Base-by-base conservation (phyloP, 305 asterid species). In the Fraxinus baroniana region DNA sequence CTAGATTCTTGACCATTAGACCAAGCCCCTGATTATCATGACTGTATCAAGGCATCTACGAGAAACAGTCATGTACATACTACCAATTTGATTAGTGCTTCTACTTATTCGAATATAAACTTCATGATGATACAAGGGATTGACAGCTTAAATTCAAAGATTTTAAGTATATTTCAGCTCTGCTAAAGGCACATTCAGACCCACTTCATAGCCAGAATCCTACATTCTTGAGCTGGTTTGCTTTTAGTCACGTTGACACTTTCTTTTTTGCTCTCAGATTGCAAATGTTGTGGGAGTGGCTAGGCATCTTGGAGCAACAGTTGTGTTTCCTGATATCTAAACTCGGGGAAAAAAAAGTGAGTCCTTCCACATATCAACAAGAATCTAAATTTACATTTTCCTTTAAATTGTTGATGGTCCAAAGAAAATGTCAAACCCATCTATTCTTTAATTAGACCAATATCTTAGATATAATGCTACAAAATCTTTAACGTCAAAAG, bases 241-340 rank as follows among this genome's bases (percentile, higher is more conserved):
- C 32, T 62, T 24, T 62, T 62, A 20, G 17, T 17, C 64, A 17
- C 18, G 62, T 17, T 52, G 64, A 62, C 72, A 62, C 13, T 62
- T 62, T 62, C 72, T 62, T 62, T 8, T 62, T 10, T 64, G 35
- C 36, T 62, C 7, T 17, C 80, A 89, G 90, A 80, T 87, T 76
- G 87, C 85, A 28, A 71, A 64, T 83, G 98, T 94, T 2, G 88
- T 90, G 68, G 66, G 78, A 4, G 92, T 88, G 22, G 95, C 98
- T 15, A 90, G 80, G 46, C 85, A 91, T 44, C 92, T 93, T 33
- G 91, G 90, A 30, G 97, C 97, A 77, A 86, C 87, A 22, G 89
- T 93, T 28, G 92, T 88, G 75, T 88, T 92, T 80, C 97, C 95
- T 66, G 89, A 87, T 57, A 84, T 92, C 49, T 78, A 87, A 86